Conservation (phyloP, 495 filamentous ascomycete species). For the Podospora didyma region DNA sequence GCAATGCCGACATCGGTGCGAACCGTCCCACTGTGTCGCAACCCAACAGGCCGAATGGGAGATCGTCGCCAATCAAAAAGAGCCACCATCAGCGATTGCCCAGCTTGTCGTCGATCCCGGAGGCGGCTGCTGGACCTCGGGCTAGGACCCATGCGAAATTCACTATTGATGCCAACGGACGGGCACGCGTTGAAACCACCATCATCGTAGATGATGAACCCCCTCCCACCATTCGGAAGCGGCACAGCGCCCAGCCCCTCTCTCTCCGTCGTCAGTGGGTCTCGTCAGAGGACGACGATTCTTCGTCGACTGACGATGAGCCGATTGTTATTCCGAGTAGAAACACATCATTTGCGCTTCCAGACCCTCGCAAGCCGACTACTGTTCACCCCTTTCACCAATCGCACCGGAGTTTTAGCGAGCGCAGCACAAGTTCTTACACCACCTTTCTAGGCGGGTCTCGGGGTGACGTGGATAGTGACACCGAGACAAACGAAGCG, state of each 20-base stretch:
- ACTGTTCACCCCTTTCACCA: constrained; percentile 50
- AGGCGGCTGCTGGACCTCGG: constrained; percentile 34
- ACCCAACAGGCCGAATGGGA: constrained; percentile 35
- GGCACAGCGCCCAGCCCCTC: constrained; percentile 26
- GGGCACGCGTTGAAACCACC: constrained; percentile 68
- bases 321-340: constrained; percentile 62
- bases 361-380: constrained; percentile 45
- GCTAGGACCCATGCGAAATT: constrained; percentile 60
- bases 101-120: constrained; percentile 50
- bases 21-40: constrained; percentile 33
- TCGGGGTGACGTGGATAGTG: constrained; percentile 43
- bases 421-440: constrained; percentile 38
- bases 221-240: constrained; percentile 22
- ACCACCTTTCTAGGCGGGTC: constrained; percentile 29
- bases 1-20: constrained; percentile 16
- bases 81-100: constrained; percentile 38
- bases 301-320: constrained; percentile 62
- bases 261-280: constrained; percentile 27
- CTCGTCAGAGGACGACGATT: constrained; percentile 41
- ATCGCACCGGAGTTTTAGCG: constrained; percentile 44
- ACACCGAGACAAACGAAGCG: constrained; percentile 51
- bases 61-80: constrained; percentile 47
- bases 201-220: constrained; percentile 46
- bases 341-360: constrained; percentile 58
- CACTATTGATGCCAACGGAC: constrained; percentile 66